Percentiles rank a stretch among this genome's conserved stretches.
Conservation (phyloP, 768 basidiomycete genomes). For the Mycena vulgaris region DNA sequence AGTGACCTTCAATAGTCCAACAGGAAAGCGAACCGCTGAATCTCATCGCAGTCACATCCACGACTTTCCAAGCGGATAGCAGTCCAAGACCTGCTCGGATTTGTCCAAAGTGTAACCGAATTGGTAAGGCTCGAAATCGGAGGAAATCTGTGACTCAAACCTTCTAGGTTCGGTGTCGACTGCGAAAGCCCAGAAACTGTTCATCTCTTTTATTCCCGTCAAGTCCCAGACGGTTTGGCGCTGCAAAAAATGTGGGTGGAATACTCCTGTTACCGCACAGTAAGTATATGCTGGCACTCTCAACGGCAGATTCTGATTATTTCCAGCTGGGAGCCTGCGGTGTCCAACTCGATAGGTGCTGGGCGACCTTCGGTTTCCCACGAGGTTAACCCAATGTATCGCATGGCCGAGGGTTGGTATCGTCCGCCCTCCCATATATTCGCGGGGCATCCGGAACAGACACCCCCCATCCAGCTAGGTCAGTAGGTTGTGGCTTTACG, state of each 20-base stretch:
- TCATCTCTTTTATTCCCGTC: conserved; percentile 22
- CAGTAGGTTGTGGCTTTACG: no score
- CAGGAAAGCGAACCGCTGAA: background rate
- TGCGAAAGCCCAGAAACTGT: conserved; percentile 24
- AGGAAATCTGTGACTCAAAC: background rate
- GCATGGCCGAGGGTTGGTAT: conserved; percentile 38
- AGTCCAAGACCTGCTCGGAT: conserved; percentile 29
- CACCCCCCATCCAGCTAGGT: conserved; percentile 17
- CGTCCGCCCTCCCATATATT: conserved; percentile 36
- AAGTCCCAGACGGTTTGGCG: conserved; percentile 32
- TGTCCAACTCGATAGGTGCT: conserved; percentile 14
- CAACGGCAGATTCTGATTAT: background rate
- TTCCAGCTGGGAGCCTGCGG: conserved; percentile 32
- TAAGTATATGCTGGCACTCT: background rate
- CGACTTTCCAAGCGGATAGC: conserved; percentile 18
- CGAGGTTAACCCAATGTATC: conserved; percentile 35
- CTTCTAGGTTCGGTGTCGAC: conserved; percentile 33
- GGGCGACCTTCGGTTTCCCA: conserved; percentile 33
- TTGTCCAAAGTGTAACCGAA: conserved; percentile 29
- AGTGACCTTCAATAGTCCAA: background rate
- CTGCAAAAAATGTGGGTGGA: conserved; percentile 36
- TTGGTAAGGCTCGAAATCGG: conserved; percentile 3
- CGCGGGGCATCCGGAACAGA: conserved; percentile 2
- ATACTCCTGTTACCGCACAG: conserved; percentile 17
- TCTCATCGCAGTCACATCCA: conserved; percentile 22